Percentiles rank a stretch among this genome's conserved stretches.
Evolutionary conservation across 257 asterid species (phyloP).

Genomic region (Leonotis leonurus): DNA sequence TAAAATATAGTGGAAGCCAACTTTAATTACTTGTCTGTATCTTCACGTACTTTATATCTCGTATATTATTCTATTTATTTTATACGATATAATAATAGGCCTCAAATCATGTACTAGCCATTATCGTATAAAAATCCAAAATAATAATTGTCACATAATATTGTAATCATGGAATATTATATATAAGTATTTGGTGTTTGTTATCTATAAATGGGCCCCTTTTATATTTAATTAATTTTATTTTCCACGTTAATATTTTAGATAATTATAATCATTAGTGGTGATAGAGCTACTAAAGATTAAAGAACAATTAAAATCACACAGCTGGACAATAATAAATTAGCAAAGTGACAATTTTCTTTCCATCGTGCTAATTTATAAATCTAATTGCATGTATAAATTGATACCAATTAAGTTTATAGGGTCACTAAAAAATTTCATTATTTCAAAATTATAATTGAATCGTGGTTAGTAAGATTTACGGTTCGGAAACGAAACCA

Average conservation of each 20-base stretch:
- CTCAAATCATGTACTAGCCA: no score
- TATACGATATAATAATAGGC: no score
- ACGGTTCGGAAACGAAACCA: no score
- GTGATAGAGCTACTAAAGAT: neutral
- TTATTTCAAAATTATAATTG: no score
- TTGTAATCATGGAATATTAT: neutral
- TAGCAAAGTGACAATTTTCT: slow-evolving; percentile 9
- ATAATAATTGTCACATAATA: no score
- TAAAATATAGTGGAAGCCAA: slow-evolving; percentile 10
- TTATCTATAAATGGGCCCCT: neutral
- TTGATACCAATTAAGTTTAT: neutral
- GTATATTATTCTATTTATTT: neutral
- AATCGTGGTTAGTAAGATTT: no score
- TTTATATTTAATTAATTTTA: neutral
- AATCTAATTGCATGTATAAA: neutral
- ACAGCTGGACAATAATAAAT: slow-evolving; percentile 5
- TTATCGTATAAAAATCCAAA: no score
- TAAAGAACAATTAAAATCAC: neutral
- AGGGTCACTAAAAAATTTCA: neutral
- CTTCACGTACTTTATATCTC: neutral
- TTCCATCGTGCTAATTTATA: neutral
- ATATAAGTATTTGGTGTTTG: neutral
- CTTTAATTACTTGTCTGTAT: slow-evolving; percentile 9
- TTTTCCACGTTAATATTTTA: neutral
- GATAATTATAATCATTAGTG: slow-evolving; percentile 8